A percentile compares a stretch with the other conserved stretches of the same genome.
phyloP scores from a whole-genome alignment of 106 monocot species.

The Phalaenopsis aphrodite region DNA sequence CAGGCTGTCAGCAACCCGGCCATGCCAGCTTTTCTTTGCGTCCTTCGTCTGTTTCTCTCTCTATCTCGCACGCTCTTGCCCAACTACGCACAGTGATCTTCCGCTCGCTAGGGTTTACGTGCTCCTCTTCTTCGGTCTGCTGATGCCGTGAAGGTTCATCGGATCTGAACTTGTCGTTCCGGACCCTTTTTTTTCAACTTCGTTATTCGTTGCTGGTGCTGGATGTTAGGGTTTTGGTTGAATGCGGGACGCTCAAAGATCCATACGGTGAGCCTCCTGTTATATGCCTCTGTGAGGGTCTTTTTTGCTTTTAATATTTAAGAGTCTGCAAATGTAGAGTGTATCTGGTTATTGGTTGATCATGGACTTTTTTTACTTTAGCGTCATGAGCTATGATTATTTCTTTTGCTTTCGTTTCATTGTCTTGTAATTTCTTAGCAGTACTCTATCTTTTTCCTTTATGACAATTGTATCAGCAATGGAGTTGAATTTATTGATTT shows the following conservation, averaged over 20 bases:
- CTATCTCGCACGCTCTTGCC: conserved; percentile 7
- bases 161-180: conserved; percentile 19
- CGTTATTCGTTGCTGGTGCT: background rate
- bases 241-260: background rate
- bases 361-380: background rate
- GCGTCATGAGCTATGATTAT: background rate
- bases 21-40: background rate
- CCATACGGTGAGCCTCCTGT: background rate
- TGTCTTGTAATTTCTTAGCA: background rate
- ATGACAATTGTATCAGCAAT: background rate
- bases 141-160: background rate
- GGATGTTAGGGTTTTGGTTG: background rate
- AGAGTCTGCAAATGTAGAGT: no score
- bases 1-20: conserved; percentile 39
- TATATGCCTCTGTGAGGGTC: background rate
- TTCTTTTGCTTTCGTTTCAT: background rate
- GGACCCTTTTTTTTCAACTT: conserved; percentile 6
- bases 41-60: conserved; percentile 8
- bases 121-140: background rate
- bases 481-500: background rate
- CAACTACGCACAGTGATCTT: background rate
- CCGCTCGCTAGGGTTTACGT: background rate
- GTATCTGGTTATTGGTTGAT: background rate
- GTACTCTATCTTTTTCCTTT: background rate
- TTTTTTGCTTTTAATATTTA: background rate